These are phyloP conservation scores for Tricholoma sp. DNA, from an alignment of 768 basidiomycete species.

Conservation along the genomic window DNA sequence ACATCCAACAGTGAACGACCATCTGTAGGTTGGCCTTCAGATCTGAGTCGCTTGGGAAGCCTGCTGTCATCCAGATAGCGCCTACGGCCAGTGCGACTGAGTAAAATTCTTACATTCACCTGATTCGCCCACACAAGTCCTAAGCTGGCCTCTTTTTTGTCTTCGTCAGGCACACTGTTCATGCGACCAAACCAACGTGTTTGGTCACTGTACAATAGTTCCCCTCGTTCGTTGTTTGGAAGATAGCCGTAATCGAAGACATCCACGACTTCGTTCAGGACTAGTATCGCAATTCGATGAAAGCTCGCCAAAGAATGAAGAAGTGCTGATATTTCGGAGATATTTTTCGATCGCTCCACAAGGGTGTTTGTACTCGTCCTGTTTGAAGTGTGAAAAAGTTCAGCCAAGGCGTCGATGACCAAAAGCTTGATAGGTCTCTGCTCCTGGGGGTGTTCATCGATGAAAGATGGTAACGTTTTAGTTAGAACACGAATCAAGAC, in stretches of 20 bases:
- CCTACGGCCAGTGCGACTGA: constrained; percentile 70
- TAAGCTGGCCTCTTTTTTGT: constrained; percentile 73
- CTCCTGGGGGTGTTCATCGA: constrained; percentile 27
- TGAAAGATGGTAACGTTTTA: constrained; percentile 47
- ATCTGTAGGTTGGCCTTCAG: constrained; percentile 1
- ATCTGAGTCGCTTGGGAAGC: constrained; percentile 22
- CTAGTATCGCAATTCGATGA: constrained; percentile 66
- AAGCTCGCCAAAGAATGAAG: constrained; percentile 68
- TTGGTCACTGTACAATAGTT: constrained; percentile 66
- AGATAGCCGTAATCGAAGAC: constrained; percentile 43
- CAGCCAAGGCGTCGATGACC: constrained; percentile 84
- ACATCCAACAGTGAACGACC: background rate
- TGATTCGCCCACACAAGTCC: constrained; percentile 95
- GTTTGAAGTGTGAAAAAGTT: constrained; percentile 68
- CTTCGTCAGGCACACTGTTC: constrained; percentile 51
- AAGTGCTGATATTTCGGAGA: constrained; percentile 60
- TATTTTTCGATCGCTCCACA: constrained; percentile 65
- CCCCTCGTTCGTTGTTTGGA: constrained; percentile 19
- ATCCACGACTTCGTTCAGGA: constrained; percentile 88
- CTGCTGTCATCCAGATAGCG: constrained; percentile 40
- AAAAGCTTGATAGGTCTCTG: constrained; percentile 68
- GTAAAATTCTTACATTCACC: constrained; percentile 79
- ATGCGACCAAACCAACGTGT: constrained; percentile 72
- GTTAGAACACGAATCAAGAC: constrained; percentile 53
- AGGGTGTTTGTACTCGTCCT: constrained; percentile 60